A percentile compares a stretch with the other conserved stretches of the same genome.
These are phyloP conservation scores for Colletotrichum sp. DNA, from an alignment of 2,329 filamentous ascomycete species.

Conservation along the genomic window DNA sequence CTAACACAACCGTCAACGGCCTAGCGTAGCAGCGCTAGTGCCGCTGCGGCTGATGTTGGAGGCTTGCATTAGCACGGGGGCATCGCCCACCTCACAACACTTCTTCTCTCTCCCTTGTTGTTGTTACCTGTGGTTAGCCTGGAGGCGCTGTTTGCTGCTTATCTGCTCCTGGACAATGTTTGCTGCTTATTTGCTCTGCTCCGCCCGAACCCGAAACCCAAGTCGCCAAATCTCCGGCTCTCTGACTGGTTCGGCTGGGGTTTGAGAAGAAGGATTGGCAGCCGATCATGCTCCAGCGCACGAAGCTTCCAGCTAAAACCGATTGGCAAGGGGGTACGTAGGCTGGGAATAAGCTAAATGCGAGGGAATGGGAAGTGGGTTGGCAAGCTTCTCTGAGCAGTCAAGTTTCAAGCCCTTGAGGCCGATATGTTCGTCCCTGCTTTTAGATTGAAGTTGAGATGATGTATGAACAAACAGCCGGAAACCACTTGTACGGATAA, in stretches of 20 bases:
- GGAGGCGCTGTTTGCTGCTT: background rate
- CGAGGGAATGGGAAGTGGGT: background rate
- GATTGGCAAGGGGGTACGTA: background rate
- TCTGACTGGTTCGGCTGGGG: background rate
- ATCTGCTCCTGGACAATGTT: background rate
- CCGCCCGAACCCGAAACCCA: background rate
- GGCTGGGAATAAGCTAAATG: background rate
- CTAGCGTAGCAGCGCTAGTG: conserved; percentile 1
- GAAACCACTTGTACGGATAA: background rate
- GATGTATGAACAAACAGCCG: background rate
- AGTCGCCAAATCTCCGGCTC: background rate
- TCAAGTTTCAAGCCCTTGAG: background rate
- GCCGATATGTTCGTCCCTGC: background rate
- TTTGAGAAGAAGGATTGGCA: background rate
- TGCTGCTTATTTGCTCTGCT: background rate
- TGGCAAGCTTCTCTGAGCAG: background rate
- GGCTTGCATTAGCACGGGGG: background rate
- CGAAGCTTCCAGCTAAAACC: background rate
- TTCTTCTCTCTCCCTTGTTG: background rate
- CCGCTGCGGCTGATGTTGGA: conserved; percentile 8
- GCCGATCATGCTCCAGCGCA: background rate
- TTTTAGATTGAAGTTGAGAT: background rate
- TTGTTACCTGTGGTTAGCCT: background rate
- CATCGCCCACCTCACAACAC: background rate
- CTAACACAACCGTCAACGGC: background rate